Evolutionary conservation across 2,329 filamentous ascomycete species (phyloP).

Genomic region (Hymenotorrendiella dingleyae): DNA sequence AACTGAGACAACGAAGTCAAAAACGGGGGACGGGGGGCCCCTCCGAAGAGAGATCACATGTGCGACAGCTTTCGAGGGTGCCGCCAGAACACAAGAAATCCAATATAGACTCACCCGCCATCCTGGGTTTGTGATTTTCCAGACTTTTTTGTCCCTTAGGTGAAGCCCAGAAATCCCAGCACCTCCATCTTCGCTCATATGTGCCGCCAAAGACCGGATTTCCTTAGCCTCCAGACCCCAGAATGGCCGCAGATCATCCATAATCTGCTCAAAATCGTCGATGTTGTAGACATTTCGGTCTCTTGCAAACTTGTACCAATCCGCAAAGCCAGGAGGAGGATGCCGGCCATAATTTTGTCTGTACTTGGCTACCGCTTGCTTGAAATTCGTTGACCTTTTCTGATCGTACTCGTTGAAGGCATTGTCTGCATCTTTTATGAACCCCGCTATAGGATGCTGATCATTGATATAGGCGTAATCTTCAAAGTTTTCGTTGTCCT

Average conservation of each 20-base stretch:
- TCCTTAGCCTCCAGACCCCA: conserved; percentile 40
- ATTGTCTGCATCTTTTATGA: conserved; percentile 30
- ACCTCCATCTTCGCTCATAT: conserved; percentile 28
- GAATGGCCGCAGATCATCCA: conserved; percentile 55
- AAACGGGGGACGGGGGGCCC: too few relatives aligned
- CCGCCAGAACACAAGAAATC: too few relatives aligned
- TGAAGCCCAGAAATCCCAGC: conserved; percentile 25
- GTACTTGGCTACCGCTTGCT: conserved; percentile 49
- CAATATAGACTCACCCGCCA: too few relatives aligned
- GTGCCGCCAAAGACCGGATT: conserved; percentile 37
- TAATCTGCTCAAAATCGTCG: conserved; percentile 59
- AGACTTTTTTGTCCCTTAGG: conserved; percentile 30
- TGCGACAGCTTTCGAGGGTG: too few relatives aligned
- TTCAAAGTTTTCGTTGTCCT: conserved; percentile 22
- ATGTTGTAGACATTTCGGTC: conserved; percentile 49
- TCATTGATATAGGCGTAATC: conserved; percentile 23
- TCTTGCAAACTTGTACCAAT: conserved; percentile 51
- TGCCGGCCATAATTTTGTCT: conserved; percentile 50
- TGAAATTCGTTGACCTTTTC: conserved; percentile 40
- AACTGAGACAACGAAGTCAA: too few relatives aligned
- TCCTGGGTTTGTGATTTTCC: conserved; percentile 29
- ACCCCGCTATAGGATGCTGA: conserved; percentile 27
- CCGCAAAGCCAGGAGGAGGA: conserved; percentile 57
- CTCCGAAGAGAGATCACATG: too few relatives aligned
- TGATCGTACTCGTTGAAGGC: conserved; percentile 27